Conservation (phyloP, 1,284 basidiomycete species). For the Porodaedalea pini region DNA sequence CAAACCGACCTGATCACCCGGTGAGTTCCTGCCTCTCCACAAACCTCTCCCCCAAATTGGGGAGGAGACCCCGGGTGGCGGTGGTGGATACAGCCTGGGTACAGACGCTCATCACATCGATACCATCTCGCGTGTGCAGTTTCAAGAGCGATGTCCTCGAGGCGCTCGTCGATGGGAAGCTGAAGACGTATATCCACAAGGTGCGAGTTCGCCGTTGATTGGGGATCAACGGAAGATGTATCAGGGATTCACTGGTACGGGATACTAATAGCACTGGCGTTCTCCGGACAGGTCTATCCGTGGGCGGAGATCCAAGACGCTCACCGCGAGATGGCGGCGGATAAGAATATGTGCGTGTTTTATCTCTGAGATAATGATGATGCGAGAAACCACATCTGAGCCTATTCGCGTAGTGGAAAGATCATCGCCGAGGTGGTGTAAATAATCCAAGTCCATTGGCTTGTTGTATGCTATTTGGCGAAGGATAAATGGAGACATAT, state of each 20-base stretch:
- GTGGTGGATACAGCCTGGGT: too few relatives aligned
- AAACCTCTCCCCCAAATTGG: background rate
- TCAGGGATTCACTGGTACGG: too few relatives aligned
- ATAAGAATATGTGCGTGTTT: constrained; percentile 63
- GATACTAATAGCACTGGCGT: background rate
- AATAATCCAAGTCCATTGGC: too few relatives aligned
- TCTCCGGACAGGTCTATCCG: constrained; percentile 57
- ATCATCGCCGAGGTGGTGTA: constrained; percentile 27
- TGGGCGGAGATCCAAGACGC: constrained; percentile 85
- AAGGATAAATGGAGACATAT: background rate
- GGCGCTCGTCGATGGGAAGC: constrained; percentile 61
- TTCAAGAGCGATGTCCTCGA: constrained; percentile 50
- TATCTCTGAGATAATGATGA: background rate
- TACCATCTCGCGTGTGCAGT: constrained; percentile 24
- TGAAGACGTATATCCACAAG: constrained; percentile 78
- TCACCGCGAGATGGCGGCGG: constrained; percentile 83
- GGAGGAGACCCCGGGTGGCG: too few relatives aligned
- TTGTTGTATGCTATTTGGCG: too few relatives aligned
- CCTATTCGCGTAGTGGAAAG: constrained; percentile 25
- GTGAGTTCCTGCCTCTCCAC: constrained; percentile 34
- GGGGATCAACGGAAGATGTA: too few relatives aligned
- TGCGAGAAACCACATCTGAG: too few relatives aligned
- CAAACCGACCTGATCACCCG: constrained; percentile 74
- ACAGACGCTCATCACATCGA: constrained; percentile 23
- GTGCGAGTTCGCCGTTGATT: too few relatives aligned